Evolutionary conservation across 306 rosid species (phyloP), one percentile per base, ranked within the genome.

Genomic region (Citrullus colocynthis): DNA sequence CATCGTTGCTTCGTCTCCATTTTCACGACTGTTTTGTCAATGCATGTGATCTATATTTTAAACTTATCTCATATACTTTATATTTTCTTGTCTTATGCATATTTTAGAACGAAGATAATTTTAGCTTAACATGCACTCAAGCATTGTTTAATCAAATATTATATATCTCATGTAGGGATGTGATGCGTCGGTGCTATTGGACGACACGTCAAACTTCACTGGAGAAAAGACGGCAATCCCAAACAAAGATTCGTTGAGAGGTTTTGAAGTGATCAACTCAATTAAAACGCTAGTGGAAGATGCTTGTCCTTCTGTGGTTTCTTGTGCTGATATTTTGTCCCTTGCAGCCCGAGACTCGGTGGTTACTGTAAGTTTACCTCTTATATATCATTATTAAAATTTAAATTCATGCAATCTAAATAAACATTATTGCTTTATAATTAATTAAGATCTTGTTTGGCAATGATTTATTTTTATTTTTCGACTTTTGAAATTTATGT

Each of bases 21-120:
- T 85, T 85, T 57, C 91, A 88, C 41, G 91, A 88, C 6, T 85
- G 91, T 72, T 88, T 88, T 71, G 91, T 88, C 64, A 86, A 81
- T 75, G 88, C 78, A 80, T 20, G 79, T 76, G 16, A 12, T 48
- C 30, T 63, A 4, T 59, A 3, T 64, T 10, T 36, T 64, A 6
- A 32, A 32, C 17, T 51, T 5, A 51, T 51, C 1, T 3, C 1
- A 0, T 13, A 51, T 13, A 51, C 0, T 51, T 51, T 51, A 51
- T 51, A 48, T 48, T 48, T 3, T 48, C 54, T 48, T 17, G 6
- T 48, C 16, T 10, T 42, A 11, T 10, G 52, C 8, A 45, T 2
- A 45, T 45, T 45, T 45, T 45, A 45, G 51, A 15, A 6, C 0
- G 11, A 11, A 45, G 0, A 45, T 45, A 15, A 45, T 45, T 45